Evolutionary conservation across 257 asterid species (phyloP).

Genomic region (Pogostemon cablin): DNA sequence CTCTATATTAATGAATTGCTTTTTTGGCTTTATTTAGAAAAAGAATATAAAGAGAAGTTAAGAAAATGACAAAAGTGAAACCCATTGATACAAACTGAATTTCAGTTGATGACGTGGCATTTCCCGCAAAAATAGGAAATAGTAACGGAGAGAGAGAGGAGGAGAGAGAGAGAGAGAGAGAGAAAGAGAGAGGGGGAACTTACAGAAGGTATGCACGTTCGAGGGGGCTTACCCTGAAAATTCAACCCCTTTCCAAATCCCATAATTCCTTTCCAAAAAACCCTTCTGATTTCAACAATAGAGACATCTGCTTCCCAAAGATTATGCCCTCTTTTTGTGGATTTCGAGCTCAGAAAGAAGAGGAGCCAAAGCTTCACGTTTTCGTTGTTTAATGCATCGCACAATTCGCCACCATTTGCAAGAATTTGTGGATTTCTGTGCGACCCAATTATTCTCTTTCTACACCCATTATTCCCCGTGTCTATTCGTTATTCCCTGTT

Average conservation of each 20-base stretch:
- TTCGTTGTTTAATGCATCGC: conserved; percentile 4
- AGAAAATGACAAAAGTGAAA: conserved; percentile 49
- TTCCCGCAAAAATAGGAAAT: conserved; percentile 45
- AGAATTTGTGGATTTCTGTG: conserved; percentile 27
- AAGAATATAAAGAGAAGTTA: conserved; percentile 28
- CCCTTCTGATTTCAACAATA: conserved; percentile 41
- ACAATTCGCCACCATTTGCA: conserved; percentile 13
- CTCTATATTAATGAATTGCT: conserved; percentile 32
- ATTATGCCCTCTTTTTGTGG: conserved; percentile 19
- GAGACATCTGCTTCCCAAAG: conserved; percentile 15
- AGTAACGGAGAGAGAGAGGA: conserved; percentile 34
- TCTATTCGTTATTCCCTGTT: conserved; percentile 2
- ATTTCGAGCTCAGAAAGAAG: conserved; percentile 30
- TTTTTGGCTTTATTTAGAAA: conserved; percentile 52
- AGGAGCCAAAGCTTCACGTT: conserved; percentile 12
- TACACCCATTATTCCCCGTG: conserved; percentile 31
- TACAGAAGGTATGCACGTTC: conserved; percentile 54
- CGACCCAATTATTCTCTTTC: conserved; percentile 20
- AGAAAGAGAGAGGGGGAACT: conserved; percentile 15
- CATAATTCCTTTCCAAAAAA: conserved; percentile 45
- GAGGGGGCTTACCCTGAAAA: conserved; percentile 43
- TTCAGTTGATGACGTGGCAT: conserved; percentile 64
- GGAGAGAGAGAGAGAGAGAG: conserved; percentile 34
- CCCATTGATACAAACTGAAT: conserved; percentile 45
- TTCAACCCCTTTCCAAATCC: conserved; percentile 50